phyloP scores from a whole-genome alignment of 345 rosid species.

The Pistacia atlantica region DNA sequence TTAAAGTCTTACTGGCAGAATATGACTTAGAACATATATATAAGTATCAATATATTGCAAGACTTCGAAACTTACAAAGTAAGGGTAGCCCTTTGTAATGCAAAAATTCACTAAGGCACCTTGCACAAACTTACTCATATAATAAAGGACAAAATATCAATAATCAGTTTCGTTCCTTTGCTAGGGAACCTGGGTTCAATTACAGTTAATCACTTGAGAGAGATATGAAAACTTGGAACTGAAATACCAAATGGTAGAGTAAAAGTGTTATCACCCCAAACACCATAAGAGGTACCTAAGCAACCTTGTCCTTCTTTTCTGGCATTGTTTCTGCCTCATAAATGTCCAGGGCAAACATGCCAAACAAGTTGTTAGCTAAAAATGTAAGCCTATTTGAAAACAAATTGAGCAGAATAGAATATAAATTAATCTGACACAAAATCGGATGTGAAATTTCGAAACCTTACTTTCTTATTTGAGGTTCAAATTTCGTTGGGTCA shows the following conservation, averaged over 20 bases:
- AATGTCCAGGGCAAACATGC: constrained; percentile 49
- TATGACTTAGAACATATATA: too few species aligned
- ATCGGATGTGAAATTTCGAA: not conserved
- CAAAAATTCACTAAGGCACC: constrained; percentile 39
- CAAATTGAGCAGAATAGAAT: not conserved
- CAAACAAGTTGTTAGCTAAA: not conserved
- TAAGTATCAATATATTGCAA: not conserved
- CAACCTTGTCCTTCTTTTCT: constrained; percentile 20
- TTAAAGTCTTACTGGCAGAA: not conserved
- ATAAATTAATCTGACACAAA: not conserved
- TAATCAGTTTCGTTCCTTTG: constrained; percentile 44
- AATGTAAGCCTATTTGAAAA: too few species aligned
- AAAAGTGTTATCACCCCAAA: constrained; percentile 34
- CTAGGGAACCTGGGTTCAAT: constrained; percentile 43
- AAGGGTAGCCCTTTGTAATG: constrained; percentile 33
- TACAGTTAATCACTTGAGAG: not conserved
- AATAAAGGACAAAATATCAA: constrained; percentile 48
- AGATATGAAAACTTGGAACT: not conserved
- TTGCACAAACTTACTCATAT: constrained; percentile 34
- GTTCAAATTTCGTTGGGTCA: constrained; percentile 38
- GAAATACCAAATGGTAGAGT: not conserved
- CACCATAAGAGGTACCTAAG: constrained; percentile 38
- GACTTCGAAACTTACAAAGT: constrained; percentile 39
- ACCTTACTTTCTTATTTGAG: constrained; percentile 44
- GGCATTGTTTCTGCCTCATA: constrained; percentile 34